A percentile compares a stretch with the other conserved stretches of the same genome.
phyloP scores from a whole-genome alignment of 75 land plant genomes.

The Picea sitchensis region DNA sequence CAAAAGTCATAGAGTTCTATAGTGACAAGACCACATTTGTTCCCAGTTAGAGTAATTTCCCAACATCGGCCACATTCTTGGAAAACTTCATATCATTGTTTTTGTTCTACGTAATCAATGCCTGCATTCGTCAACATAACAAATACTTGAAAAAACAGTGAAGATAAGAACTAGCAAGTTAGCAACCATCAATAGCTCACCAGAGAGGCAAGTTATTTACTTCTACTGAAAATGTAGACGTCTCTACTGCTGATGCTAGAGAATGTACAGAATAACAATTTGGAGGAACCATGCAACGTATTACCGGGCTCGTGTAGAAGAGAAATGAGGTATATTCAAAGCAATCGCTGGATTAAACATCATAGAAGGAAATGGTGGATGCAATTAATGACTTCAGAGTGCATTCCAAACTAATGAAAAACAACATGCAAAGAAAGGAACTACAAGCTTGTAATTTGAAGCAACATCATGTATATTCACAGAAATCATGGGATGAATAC shows the following conservation, averaged over 20 bases:
- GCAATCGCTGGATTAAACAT: background rate
- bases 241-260: background rate
- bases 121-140: slow-evolving; percentile 1
- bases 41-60: background rate
- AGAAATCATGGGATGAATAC: background rate
- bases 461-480: background rate
- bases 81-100: background rate
- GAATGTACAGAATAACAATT: background rate
- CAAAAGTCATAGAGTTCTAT: background rate
- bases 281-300: background rate
- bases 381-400: background rate
- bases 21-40: background rate
- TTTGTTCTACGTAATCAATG: background rate
- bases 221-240: background rate
- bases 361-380: background rate
- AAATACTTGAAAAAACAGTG: background rate
- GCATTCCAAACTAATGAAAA: background rate
- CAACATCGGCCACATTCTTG: background rate
- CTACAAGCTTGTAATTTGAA: background rate
- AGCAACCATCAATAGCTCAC: background rate
- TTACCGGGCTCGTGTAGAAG: background rate
- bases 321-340: background rate
- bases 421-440: slow-evolving; percentile 1
- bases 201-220: background rate
- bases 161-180: background rate